A percentile compares a stretch with the other conserved stretches of the same genome.
These are phyloP conservation scores for Teratosphaeria zuluensis DNA, from an alignment of 2,329 filamentous ascomycete genomes.

Conservation along the genomic window DNA sequence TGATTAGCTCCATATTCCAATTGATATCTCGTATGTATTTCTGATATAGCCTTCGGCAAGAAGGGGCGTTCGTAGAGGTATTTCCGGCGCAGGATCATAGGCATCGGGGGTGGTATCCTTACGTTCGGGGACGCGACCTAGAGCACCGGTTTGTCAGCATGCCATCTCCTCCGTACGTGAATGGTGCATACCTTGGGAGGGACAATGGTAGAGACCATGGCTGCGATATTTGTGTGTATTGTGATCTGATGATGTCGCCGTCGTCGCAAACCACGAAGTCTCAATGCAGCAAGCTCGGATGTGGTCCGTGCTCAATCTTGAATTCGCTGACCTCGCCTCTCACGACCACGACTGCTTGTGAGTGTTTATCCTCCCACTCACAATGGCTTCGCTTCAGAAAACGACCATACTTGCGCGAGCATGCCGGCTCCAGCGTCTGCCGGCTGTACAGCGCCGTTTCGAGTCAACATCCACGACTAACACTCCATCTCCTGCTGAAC, in stretches of 20 bases:
- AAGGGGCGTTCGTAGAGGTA: not conserved
- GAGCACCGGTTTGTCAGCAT: conserved; percentile 12
- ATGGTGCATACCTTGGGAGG: conserved; percentile 76
- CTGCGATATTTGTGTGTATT: conserved; percentile 13
- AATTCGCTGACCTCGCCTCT: not conserved
- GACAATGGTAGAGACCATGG: conserved; percentile 74
- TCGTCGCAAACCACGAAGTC: conserved; percentile 5
- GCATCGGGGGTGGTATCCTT: conserved; percentile 36
- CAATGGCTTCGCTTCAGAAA: conserved; percentile 31
- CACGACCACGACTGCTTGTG: not conserved
- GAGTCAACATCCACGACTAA: not conserved
- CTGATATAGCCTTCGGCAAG: not conserved
- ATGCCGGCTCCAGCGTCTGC: not conserved
- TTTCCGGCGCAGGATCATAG: not conserved
- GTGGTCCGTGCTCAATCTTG: not conserved
- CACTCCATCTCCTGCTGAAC: not conserved
- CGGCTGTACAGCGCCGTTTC: not conserved
- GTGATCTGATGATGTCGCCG: conserved; percentile 7
- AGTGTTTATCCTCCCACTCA: not conserved
- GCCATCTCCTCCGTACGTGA: not conserved
- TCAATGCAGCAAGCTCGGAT: not conserved
- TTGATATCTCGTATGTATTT: not conserved
- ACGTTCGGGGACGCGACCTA: conserved; percentile 78
- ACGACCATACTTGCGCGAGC: conserved; percentile 3
- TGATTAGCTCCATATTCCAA: conserved; percentile 10